Evolutionary conservation across 371 early-diverging fungal genomes (phyloP).

Genomic region (Saksenaea vasiformis): DNA sequence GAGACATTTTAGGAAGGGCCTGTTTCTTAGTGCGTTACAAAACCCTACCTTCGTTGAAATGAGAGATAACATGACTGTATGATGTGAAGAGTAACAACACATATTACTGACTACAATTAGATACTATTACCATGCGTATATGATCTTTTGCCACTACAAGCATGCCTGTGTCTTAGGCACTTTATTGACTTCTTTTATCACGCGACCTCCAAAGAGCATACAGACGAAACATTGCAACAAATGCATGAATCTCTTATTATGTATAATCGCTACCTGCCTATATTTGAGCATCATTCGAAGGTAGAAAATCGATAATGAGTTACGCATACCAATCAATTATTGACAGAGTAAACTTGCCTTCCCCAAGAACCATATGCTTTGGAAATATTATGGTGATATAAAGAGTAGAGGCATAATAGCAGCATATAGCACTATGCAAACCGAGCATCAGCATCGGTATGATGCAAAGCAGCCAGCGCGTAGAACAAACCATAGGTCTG

Average conservation of each 20-base stretch:
- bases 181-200: slow-evolving; percentile 10
- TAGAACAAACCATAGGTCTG: background rate
- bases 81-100: background rate
- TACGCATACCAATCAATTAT: background rate
- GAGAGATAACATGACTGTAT: background rate
- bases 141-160: background rate
- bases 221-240: background rate
- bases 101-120: background rate
- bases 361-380: slow-evolving; percentile 8
- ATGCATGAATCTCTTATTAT: background rate
- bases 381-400: slow-evolving; percentile 6
- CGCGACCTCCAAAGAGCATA: background rate
- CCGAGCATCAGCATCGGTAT: slow-evolving; percentile 4
- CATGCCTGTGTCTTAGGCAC: background rate
- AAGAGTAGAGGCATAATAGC: background rate
- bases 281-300: slow-evolving; percentile 1
- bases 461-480: slow-evolving; percentile 7
- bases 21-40: background rate
- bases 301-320: background rate
- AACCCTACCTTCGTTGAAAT: slow-evolving; percentile 1
- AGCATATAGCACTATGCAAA: background rate
- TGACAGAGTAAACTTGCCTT: background rate
- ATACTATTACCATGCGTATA: background rate
- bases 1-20: background rate
- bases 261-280: background rate